Conservation (phyloP, 2,329 filamentous ascomycete genomes). For the Cephalotrichum gorgonifer region DNA sequence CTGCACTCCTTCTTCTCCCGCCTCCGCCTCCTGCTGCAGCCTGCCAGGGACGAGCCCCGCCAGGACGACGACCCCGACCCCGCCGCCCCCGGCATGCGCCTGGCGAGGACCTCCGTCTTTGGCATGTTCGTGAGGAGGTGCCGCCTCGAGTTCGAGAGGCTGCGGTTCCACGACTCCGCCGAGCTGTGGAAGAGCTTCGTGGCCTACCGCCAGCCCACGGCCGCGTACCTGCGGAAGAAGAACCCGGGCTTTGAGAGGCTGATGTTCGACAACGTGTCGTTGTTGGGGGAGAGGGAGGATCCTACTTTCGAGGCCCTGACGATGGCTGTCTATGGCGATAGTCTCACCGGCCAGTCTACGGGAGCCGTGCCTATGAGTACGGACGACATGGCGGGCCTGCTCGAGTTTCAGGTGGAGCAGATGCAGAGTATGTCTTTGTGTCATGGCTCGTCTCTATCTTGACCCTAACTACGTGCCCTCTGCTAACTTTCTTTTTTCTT, state of each 20-base stretch:
- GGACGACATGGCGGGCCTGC: conserved; percentile 67
- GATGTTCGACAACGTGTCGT: conserved; percentile 47
- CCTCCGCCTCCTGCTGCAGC: conserved; percentile 47
- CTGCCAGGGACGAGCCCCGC: conserved; percentile 50
- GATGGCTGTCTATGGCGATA: conserved; percentile 40
- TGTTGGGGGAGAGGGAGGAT: conserved; percentile 37
- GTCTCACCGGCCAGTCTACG: conserved; percentile 31
- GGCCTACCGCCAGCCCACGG: conserved; percentile 68
- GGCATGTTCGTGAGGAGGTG: conserved; percentile 71
- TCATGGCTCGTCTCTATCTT: too few relatives aligned
- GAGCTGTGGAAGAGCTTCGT: conserved; percentile 77
- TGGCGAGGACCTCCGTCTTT: conserved; percentile 67
- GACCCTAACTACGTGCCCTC: too few relatives aligned
- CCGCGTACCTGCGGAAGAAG: conserved; percentile 52
- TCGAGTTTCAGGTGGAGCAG: conserved; percentile 82
- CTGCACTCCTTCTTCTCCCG: conserved; percentile 66
- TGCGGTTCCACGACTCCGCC: conserved; percentile 71
- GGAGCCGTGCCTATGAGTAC: conserved; percentile 49
- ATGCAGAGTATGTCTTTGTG: conserved; percentile 59
- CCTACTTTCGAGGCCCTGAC: conserved; percentile 33
- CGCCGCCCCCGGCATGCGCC: conserved; percentile 41
- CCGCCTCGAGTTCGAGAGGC: conserved; percentile 65
- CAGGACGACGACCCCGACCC: conserved; percentile 23
- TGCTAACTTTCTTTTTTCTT: not conserved
- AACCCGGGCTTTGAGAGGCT: conserved; percentile 46